These are phyloP conservation scores for Pterulicium gracile DNA, from an alignment of 1,284 basidiomycete species.

Conservation along the genomic window DNA sequence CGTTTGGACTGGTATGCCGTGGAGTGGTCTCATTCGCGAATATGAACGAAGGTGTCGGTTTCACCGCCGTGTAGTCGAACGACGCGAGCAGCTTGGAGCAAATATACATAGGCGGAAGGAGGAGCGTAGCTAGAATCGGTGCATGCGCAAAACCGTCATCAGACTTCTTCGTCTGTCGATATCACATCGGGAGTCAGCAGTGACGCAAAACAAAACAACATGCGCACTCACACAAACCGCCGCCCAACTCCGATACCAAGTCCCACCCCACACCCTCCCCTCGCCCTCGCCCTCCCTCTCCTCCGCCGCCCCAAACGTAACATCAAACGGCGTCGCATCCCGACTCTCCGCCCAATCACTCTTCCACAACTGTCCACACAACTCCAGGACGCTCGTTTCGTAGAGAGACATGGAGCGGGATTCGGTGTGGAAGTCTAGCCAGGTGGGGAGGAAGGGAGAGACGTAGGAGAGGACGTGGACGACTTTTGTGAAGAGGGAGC, in stretches of 20 bases:
- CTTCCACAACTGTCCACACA: conserved; percentile 30
- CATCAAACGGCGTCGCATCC: conserved; percentile 37
- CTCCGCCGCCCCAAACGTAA: conserved; percentile 34
- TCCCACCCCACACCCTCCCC: conserved; percentile 23
- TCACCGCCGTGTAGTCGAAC: conserved; percentile 27
- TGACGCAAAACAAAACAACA: neutral
- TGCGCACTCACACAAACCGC: conserved; percentile 24
- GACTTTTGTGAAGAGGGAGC: conserved; percentile 25
- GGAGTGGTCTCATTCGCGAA: neutral
- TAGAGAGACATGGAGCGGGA: conserved; percentile 28
- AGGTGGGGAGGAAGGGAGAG: conserved; percentile 26
- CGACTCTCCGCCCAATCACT: conserved; percentile 39
- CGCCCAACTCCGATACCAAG: conserved; percentile 34
- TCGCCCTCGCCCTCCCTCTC: conserved; percentile 29
- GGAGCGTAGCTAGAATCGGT: conserved; percentile 13
- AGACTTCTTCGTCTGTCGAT: conserved; percentile 8
- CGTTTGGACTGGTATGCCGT: too few relatives aligned
- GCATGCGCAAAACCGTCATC: conserved; percentile 4
- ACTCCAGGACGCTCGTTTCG: conserved; percentile 21
- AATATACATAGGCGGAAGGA: conserved; percentile 16
- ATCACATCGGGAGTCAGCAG: conserved; percentile 8
- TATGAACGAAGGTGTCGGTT: conserved; percentile 26
- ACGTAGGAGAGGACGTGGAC: conserved; percentile 34
- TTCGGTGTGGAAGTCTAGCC: conserved; percentile 34
- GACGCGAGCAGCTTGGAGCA: conserved; percentile 17